Percentiles rank a stretch among this genome's conserved stretches.
Conservation (phyloP, 148 eudicot species). For the Euryodendron excelsum region DNA sequence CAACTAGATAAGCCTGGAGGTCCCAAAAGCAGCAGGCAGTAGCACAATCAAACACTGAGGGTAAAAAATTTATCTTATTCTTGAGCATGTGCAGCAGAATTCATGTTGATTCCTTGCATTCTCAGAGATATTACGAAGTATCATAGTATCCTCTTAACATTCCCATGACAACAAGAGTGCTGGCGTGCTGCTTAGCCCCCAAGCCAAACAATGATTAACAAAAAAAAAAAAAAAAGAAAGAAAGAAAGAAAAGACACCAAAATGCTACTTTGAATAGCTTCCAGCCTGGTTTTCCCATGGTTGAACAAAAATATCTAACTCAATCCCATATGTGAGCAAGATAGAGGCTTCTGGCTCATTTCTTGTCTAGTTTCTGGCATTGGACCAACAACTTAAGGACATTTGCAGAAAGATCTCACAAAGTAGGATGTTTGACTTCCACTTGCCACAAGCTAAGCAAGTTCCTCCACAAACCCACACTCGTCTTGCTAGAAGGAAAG, state of each 20-base stretch:
- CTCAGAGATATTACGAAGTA: background rate
- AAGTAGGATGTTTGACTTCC: background rate
- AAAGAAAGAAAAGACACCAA: too few relatives aligned
- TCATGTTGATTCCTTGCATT: background rate
- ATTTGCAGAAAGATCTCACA: background rate
- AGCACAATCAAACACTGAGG: background rate
- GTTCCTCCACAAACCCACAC: background rate
- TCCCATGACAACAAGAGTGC: background rate
- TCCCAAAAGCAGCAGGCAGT: background rate
- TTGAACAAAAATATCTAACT: background rate
- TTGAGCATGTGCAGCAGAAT: background rate
- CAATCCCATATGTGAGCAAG: background rate
- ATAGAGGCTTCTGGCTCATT: background rate
- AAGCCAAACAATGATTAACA: too few relatives aligned
- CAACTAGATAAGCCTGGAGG: background rate
- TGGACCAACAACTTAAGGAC: background rate
- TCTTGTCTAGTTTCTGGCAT: background rate
- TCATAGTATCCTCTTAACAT: background rate
- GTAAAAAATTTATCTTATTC: background rate
- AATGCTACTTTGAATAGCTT: background rate
- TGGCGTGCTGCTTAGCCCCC: background rate
- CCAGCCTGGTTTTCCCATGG: background rate
- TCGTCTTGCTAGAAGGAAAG: background rate
- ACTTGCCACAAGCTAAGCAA: background rate
- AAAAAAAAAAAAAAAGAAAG: too few relatives aligned